Evolutionary conservation across 495 filamentous ascomycete species (phyloP).

Genomic region (Cryomyces minteri): DNA sequence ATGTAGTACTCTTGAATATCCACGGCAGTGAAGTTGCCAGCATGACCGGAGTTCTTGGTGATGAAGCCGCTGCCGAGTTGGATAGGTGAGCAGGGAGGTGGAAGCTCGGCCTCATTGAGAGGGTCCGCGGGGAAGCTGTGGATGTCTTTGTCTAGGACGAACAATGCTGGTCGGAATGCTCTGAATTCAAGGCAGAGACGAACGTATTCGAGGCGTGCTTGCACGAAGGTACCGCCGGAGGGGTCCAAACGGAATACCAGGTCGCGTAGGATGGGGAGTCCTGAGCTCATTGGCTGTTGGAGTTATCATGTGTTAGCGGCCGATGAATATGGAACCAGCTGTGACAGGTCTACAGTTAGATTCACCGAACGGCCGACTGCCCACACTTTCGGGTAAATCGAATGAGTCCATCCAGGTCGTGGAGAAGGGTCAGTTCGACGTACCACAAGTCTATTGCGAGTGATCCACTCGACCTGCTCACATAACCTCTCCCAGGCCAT

Average conservation of each 20-base stretch:
- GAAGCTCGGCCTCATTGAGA: slow-evolving; percentile 9
- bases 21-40: slow-evolving; percentile 31
- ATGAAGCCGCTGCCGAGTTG: slow-evolving; percentile 29
- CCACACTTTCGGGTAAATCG: not conserved
- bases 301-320: slow-evolving; percentile 21
- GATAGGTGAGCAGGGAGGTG: slow-evolving; percentile 11
- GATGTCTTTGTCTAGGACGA: slow-evolving; percentile 49
- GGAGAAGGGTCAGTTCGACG: slow-evolving; percentile 2
- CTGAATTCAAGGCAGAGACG: slow-evolving; percentile 38
- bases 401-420: not conserved
- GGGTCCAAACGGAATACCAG: slow-evolving; percentile 59
- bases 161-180: slow-evolving; percentile 35
- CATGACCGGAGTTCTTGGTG: slow-evolving; percentile 36
- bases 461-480: slow-evolving; percentile 25
- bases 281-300: too few species aligned
- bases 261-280: slow-evolving; percentile 33
- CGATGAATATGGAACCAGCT: slow-evolving; percentile 26
- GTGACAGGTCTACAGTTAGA: not conserved
- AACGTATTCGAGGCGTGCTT: slow-evolving; percentile 40
- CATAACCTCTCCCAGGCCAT: slow-evolving; percentile 32
- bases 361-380: not conserved
- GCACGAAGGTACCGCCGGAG: slow-evolving; percentile 49
- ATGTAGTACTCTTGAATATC: slow-evolving; percentile 64
- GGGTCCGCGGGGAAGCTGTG: slow-evolving; percentile 36
- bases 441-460: slow-evolving; percentile 26